Base-by-base conservation (phyloP, 1,139 yeast species). In the Taiozyma sp. region DNA sequence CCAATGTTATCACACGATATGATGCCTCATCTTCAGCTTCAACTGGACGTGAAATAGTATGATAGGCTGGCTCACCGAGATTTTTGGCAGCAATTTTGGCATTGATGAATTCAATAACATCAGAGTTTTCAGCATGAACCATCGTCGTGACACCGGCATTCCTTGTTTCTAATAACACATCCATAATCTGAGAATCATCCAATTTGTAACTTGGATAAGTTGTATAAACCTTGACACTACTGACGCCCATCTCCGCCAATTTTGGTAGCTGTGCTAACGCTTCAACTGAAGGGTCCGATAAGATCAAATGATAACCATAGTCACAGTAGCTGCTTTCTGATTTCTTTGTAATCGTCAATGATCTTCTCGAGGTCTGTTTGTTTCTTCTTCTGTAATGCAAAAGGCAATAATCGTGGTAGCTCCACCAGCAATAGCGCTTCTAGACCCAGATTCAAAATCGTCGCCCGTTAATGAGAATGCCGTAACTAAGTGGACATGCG, bases 401-500 rank as follows among this genome's bases (percentile, higher is more conserved):
- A 72, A n/a, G 14, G 73, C 70, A 50, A 74, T 63, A 46, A 76
- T 64, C 0, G 78, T 70, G 6, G 80, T 76, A 4, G 78, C 76
- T 12, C 80, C 80, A 42, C 80, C 80, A 9, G 81, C 74, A 19
- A 84, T 79, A 1, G 87, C 86, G 22, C 84, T 78, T 59, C 74
- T 72, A 4, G 87, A 78, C 0, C 85, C 87, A 4, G 83, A 73
- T 46, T 76, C 82, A 61, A 81, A 80, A 7, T 81, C 80, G 62
- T 81, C 86, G 72, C 82, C 79, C 56, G 75, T 80, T 9, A 82
- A 75, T 47, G 80, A 67, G 7, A 79, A 78, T 0, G 78, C 80
- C 58, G 81, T 84, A 58, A 81, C 80, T 49, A 83, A 67, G 57
- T 82, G 87, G 41, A 81, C 86, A 57, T 75, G 80, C 0, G 77